Percentiles rank a stretch among this genome's conserved stretches.
phyloP scores from a whole-genome alignment of 352 stramenopile genomes.

The Globisporangium spinosum region DNA sequence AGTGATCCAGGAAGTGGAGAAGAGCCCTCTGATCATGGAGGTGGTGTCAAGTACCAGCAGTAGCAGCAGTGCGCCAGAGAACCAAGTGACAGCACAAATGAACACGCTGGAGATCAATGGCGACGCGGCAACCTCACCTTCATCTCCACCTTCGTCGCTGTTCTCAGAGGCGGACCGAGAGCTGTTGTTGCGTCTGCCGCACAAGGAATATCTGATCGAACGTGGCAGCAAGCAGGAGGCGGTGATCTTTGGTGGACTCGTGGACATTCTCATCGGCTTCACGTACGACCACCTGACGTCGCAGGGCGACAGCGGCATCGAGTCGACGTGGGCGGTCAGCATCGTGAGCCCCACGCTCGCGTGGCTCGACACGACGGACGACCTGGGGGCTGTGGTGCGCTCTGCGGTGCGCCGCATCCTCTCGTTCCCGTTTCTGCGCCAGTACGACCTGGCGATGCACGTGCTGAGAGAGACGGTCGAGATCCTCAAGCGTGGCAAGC shows the following conservation, averaged over 20 bases:
- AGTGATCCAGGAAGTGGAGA: not conserved
- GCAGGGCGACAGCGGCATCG: slow-evolving; percentile 92
- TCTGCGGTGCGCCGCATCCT: slow-evolving; percentile 88
- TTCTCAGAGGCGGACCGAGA: slow-evolving; percentile 72
- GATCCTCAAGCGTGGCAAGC: slow-evolving; percentile 86
- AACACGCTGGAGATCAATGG: slow-evolving; percentile 6
- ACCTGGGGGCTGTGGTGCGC: slow-evolving; percentile 63
- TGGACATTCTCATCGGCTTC: slow-evolving; percentile 95
- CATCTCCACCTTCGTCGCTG: slow-evolving; percentile 5
- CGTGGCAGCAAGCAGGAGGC: slow-evolving; percentile 52
- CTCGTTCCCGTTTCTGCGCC: slow-evolving; percentile 94
- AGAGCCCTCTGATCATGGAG: slow-evolving; percentile 36
- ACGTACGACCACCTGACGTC: slow-evolving; percentile 95
- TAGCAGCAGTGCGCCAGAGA: not conserved
- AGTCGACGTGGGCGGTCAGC: slow-evolving; percentile 96
- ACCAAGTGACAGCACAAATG: slow-evolving; percentile 5
- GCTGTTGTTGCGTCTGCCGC: slow-evolving; percentile 59
- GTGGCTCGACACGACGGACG: slow-evolving; percentile 88
- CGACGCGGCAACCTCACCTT: slow-evolving; percentile 2
- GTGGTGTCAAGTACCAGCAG: slow-evolving; percentile 12
- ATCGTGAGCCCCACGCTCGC: slow-evolving; percentile 92
- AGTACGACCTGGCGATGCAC: slow-evolving; percentile 84
- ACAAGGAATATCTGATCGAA: slow-evolving; percentile 79
- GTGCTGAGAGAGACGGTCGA: slow-evolving; percentile 78
- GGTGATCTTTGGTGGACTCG: slow-evolving; percentile 76